Percentiles rank a stretch among this genome's conserved stretches.
These are phyloP conservation scores for Phytophthora aleatoria DNA, from an alignment of 352 stramenopile species.

Conservation along the genomic window DNA sequence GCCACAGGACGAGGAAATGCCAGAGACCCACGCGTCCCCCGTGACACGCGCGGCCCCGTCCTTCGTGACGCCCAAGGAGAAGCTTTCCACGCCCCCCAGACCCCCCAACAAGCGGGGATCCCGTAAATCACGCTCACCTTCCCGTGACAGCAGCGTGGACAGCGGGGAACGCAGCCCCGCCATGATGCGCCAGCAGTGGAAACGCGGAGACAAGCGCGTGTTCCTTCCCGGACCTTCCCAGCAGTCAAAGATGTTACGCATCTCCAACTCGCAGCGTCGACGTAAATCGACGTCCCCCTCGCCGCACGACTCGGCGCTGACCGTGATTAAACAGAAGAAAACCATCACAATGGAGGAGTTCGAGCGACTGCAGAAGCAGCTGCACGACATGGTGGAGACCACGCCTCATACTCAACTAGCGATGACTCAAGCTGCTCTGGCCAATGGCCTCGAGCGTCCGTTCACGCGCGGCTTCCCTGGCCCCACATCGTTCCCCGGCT, in stretches of 20 bases:
- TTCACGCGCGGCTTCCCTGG: constrained; percentile 33
- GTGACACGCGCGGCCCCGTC: constrained; percentile 21
- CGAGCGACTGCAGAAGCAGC: constrained; percentile 64
- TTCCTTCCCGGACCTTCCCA: constrained; percentile 51
- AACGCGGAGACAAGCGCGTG: constrained; percentile 51
- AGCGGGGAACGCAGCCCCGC: constrained; percentile 37
- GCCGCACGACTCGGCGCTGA: constrained; percentile 53
- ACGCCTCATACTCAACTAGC: constrained; percentile 61
- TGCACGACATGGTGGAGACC: constrained; percentile 69
- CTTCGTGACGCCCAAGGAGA: constrained; percentile 26
- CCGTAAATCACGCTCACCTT: constrained; percentile 31
- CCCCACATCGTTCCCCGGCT: constrained; percentile 33
- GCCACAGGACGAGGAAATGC: constrained; percentile 29
- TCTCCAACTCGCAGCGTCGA: constrained; percentile 30
- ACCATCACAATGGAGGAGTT: constrained; percentile 81
- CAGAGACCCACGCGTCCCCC: constrained; percentile 13
- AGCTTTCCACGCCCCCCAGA: constrained; percentile 16
- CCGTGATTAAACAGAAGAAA: constrained; percentile 79
- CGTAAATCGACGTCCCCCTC: constrained; percentile 40
- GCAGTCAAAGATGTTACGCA: constrained; percentile 53
- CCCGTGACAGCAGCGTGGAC: constrained; percentile 28
- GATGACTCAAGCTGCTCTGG: constrained; percentile 59
- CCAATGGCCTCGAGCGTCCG: constrained; percentile 45
- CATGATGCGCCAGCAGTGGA: constrained; percentile 36
- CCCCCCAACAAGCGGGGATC: constrained; percentile 20